phyloP scores from a whole-genome alignment of 306 rosid genomes.

The Trifolium repens region DNA sequence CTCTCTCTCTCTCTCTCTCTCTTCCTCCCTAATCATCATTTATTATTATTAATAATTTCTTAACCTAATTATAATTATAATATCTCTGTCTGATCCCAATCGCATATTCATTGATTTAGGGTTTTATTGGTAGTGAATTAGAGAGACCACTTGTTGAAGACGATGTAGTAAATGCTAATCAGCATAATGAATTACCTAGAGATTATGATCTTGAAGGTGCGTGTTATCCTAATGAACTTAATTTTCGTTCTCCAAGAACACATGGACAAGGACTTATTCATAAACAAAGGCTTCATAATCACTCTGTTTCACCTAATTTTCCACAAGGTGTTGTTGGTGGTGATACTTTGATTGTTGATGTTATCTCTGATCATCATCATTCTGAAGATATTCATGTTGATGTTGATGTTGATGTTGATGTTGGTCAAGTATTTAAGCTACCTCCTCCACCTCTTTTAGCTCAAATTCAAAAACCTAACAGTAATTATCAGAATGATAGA shows the following conservation, averaged over 20 bases:
- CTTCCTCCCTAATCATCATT: not conserved
- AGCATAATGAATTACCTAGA: conserved; percentile 57
- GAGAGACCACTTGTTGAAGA: conserved; percentile 81
- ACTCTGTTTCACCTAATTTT: conserved; percentile 47
- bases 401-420: conserved; percentile 37
- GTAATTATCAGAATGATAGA: conserved; percentile 49
- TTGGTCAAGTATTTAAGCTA: conserved; percentile 67
- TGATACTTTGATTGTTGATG: conserved; percentile 64
- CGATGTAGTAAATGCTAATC: conserved; percentile 41
- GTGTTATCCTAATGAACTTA: conserved; percentile 59
- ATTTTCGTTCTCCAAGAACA: conserved; percentile 62
- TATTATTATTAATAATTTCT: not conserved
- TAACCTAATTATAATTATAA: conserved; percentile 13
- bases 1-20: too few relatives aligned
- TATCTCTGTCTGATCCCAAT: not conserved
- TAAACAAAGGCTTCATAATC: conserved; percentile 66
- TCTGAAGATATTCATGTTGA: conserved; percentile 46
- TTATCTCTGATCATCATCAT: conserved; percentile 49
- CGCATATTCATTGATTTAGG: conserved; percentile 39
- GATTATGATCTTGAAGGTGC: conserved; percentile 94
- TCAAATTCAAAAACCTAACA: conserved; percentile 52
- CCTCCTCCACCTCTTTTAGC: conserved; percentile 43
- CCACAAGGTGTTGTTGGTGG: not conserved
- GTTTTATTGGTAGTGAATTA: conserved; percentile 60
- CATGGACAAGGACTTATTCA: conserved; percentile 68